Conservation (phyloP, 139 green algal genomes). For the Raphidocelis subcapitata region DNA sequence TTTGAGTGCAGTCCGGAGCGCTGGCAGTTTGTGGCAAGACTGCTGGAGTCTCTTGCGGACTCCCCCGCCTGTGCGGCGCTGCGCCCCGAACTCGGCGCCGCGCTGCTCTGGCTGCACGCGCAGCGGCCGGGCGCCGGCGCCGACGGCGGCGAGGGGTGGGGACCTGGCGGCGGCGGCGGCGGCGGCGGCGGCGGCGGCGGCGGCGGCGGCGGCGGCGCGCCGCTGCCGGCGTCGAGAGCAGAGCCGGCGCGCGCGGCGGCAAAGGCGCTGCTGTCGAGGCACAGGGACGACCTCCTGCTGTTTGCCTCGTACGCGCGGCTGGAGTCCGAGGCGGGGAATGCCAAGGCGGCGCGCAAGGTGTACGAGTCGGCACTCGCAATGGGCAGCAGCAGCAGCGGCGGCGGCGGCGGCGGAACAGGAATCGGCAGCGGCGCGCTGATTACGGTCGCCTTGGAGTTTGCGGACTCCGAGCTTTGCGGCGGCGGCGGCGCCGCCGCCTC, state of each 20-base stretch:
- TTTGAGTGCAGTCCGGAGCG: constrained; percentile 1
- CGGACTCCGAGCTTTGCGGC: too few species aligned
- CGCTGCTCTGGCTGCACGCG: constrained; percentile 19
- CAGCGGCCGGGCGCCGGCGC: neutral
- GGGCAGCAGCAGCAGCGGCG: neutral
- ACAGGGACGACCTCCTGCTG: constrained; percentile 37
- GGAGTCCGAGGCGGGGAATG: constrained; percentile 22
- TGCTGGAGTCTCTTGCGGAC: constrained; percentile 8
- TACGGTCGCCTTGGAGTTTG: too few species aligned
- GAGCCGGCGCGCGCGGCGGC: constrained; percentile 21
- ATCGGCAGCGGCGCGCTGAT: too few species aligned
- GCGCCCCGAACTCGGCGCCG: constrained; percentile 8
- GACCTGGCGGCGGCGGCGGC: too few species aligned
- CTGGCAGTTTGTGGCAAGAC: neutral
- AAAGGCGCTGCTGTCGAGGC: constrained; percentile 45
- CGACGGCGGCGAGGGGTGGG: too few species aligned
- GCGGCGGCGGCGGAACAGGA: neutral
- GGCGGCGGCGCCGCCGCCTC: constrained; percentile 4
- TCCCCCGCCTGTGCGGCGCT: too few species aligned
- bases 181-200: neutral
- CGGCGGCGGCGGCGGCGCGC: constrained; percentile 7
- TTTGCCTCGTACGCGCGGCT: constrained; percentile 44
- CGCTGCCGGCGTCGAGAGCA: constrained; percentile 5
- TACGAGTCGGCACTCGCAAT: constrained; percentile 35
- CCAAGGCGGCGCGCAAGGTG: constrained; percentile 49